A percentile compares a stretch with the other conserved stretches of the same genome.
These are phyloP conservation scores for Coemansia umbellata DNA, from an alignment of 192 early-diverging fungal genomes.

Conservation along the genomic window DNA sequence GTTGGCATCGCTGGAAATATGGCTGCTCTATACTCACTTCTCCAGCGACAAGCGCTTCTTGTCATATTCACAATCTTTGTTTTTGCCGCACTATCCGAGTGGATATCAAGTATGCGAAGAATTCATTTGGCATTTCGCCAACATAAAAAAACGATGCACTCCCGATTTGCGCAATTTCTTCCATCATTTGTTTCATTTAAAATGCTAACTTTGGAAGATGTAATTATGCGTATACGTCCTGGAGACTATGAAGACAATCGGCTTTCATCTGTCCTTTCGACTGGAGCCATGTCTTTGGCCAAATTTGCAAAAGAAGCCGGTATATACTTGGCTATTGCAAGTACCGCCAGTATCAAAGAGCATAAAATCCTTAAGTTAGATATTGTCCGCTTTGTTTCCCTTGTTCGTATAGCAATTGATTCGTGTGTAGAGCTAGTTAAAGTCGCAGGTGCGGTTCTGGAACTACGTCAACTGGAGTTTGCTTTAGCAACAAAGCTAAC, in stretches of 20 bases:
- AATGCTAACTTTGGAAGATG: constrained; percentile 16
- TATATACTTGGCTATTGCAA: constrained; percentile 6
- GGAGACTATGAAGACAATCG: constrained; percentile 19
- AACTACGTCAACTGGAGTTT: constrained; percentile 8
- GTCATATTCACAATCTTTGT: not conserved
- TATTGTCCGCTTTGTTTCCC: not conserved
- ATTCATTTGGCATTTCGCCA: not conserved
- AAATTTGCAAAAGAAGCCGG: constrained; percentile 3
- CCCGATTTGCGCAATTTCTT: constrained; percentile 15
- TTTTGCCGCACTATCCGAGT: constrained; percentile 3
- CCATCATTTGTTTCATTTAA: constrained; percentile 23
- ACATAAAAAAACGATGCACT: constrained; percentile 8
- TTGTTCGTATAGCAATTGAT: not conserved
- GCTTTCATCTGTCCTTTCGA: not conserved
- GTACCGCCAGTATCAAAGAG: not conserved
- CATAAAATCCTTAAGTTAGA: not conserved
- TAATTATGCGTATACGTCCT: constrained; percentile 2
- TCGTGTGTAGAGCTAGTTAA: constrained; percentile 9
- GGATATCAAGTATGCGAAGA: constrained; percentile 9
- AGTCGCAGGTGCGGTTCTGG: constrained; percentile 1
- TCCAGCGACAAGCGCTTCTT: constrained; percentile 6
- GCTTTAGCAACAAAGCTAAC: constrained; percentile 6
- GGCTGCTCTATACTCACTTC: constrained; percentile 9
- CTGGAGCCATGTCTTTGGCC: constrained; percentile 3
- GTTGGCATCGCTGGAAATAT: constrained; percentile 9